Evolutionary conservation across 495 filamentous ascomycete species (phyloP).

Genomic region (Neurospora terricola): DNA sequence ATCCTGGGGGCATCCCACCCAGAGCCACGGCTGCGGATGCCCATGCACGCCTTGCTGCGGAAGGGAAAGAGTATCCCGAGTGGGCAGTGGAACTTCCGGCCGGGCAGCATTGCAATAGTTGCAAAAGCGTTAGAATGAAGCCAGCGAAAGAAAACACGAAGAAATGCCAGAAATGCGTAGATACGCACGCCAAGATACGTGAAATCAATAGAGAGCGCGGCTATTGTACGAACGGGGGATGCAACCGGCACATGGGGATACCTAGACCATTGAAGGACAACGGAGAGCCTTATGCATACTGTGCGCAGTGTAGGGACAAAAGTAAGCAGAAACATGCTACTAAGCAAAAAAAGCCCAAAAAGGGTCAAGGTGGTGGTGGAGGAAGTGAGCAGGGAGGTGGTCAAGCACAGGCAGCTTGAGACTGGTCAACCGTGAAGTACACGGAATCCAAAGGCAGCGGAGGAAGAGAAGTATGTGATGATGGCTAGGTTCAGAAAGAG

Average conservation of each 20-base stretch:
- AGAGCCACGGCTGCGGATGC: not conserved
- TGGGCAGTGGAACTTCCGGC: not conserved
- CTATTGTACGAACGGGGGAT: not conserved
- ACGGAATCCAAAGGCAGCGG: not conserved
- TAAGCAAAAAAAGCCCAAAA: not conserved
- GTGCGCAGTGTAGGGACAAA: not conserved
- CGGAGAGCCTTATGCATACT: not conserved
- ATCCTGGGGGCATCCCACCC: not conserved
- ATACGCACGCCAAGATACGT: not conserved
- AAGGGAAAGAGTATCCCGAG: not conserved
- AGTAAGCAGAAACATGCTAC: not conserved
- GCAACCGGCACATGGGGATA: not conserved
- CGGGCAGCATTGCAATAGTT: not conserved
- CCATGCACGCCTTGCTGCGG: not conserved
- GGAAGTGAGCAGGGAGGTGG: not conserved
- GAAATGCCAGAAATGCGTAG: not conserved
- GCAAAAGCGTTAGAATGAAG: not conserved
- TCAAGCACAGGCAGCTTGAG: not conserved
- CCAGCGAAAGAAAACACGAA: not conserved
- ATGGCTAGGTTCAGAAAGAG: not conserved
- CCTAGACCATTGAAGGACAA: not conserved
- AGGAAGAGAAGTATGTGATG: not conserved
- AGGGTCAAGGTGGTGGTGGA: not conserved
- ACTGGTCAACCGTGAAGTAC: not conserved
- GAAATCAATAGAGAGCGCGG: not conserved